Conservation (phyloP, 306 rosid species). For the Hippophae tibetana region DNA sequence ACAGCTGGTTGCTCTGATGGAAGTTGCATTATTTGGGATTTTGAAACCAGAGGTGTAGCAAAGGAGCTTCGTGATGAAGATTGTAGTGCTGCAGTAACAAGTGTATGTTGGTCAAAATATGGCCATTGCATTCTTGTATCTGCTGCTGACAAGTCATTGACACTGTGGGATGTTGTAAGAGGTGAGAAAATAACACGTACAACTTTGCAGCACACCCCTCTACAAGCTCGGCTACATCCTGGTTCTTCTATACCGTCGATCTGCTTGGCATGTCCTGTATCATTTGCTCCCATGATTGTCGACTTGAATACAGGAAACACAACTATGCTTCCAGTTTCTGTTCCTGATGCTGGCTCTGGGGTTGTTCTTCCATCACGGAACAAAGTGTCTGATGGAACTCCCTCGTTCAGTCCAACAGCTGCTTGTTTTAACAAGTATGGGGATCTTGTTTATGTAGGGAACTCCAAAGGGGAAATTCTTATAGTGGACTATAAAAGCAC, state of each 20-base stretch:
- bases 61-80: conserved; percentile 75
- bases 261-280: conserved; percentile 91
- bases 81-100: conserved; percentile 55
- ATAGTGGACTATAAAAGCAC: conserved; percentile 44
- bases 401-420: conserved; percentile 77
- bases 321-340: conserved; percentile 59
- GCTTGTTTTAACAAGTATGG: conserved; percentile 89
- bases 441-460: conserved; percentile 75
- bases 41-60: conserved; percentile 86
- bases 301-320: conserved; percentile 65
- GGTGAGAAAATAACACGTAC: conserved; percentile 58
- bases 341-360: conserved; percentile 44
- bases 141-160: conserved; percentile 81
- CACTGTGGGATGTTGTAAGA: conserved; percentile 70
- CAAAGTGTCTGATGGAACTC: conserved; percentile 66
- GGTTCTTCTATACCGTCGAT: conserved; percentile 74
- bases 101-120: conserved; percentile 66
- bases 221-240: conserved; percentile 88
- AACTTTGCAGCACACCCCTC: conserved; percentile 64
- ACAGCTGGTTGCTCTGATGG: conserved; percentile 97
- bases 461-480: conserved; percentile 96
- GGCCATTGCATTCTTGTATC: conserved; percentile 72
- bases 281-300: conserved; percentile 86
- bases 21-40: conserved; percentile 91
- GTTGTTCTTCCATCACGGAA: conserved; percentile 47